A percentile compares a stretch with the other conserved stretches of the same genome.
phyloP scores from a whole-genome alignment of 768 basidiomycete genomes.

The Boletus fagicola region DNA sequence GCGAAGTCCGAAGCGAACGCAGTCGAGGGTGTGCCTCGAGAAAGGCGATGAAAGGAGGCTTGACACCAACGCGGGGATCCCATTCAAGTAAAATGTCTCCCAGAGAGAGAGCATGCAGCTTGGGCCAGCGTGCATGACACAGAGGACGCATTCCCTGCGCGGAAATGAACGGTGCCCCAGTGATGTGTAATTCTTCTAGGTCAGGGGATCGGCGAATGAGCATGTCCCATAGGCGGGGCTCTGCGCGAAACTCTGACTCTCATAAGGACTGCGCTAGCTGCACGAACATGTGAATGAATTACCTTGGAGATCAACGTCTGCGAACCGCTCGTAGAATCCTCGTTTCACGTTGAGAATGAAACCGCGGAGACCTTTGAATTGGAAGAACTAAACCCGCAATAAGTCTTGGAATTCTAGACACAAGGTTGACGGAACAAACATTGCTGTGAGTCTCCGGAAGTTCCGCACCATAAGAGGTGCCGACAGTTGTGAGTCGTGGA shows the following conservation, averaged over 20 bases:
- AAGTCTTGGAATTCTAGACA: background rate
- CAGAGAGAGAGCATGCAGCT: constrained; percentile 54
- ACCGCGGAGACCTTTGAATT: constrained; percentile 59
- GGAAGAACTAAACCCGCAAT: constrained; percentile 52
- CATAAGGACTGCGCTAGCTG: constrained; percentile 4
- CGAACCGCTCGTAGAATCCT: constrained; percentile 60
- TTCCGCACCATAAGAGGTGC: constrained; percentile 58
- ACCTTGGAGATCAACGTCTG: constrained; percentile 58
- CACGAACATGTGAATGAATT: background rate
- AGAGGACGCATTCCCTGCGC: constrained; percentile 53
- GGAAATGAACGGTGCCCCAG: constrained; percentile 27
- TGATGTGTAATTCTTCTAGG: constrained; percentile 60
- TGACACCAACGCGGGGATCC: constrained; percentile 40
- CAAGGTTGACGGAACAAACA: constrained; percentile 40
- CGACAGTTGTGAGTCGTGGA: constrained; percentile 59
- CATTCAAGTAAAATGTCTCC: constrained; percentile 68
- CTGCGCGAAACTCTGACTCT: constrained; percentile 23
- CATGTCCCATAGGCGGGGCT: constrained; percentile 61
- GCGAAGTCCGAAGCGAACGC: constrained; percentile 49
- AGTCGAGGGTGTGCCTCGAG: constrained; percentile 63
- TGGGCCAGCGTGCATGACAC: constrained; percentile 64
- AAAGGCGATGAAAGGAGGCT: constrained; percentile 63
- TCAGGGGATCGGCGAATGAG: constrained; percentile 61
- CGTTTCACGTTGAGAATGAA: constrained; percentile 61
- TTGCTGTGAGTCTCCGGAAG: constrained; percentile 59